Percentiles rank a stretch among this genome's conserved stretches.
Conservation (phyloP, 805 yeast genomes). For the Yamadazyma akitaensis region DNA sequence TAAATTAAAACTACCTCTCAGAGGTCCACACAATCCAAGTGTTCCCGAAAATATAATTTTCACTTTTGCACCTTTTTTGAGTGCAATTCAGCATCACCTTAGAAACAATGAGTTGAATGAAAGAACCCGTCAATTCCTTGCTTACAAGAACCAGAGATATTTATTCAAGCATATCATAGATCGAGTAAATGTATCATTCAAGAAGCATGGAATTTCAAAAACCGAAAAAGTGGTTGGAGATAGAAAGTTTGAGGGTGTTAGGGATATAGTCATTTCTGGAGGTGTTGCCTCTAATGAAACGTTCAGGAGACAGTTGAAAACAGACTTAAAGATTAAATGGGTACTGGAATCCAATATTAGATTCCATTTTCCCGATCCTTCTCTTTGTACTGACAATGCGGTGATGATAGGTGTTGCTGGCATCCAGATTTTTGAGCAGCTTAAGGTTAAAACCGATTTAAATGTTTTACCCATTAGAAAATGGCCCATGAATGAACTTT, state of each 20-base stretch:
- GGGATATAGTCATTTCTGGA: conserved; percentile 78
- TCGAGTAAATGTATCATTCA: conserved; percentile 53
- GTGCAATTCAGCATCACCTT: conserved; percentile 43
- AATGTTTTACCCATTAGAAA: conserved; percentile 64
- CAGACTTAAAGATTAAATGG: conserved; percentile 27
- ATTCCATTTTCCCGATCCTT: conserved; percentile 65
- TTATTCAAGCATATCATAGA: conserved; percentile 71
- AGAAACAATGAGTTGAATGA: conserved; percentile 7
- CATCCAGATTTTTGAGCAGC: conserved; percentile 70
- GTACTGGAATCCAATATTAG: conserved; percentile 14
- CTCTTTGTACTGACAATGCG: conserved; percentile 90
- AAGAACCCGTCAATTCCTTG: conserved; percentile 44
- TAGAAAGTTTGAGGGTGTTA: conserved; percentile 40
- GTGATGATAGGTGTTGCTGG: conserved; percentile 99
- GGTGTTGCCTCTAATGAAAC: conserved; percentile 83
- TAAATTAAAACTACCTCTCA: conserved; percentile 29
- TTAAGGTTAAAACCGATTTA: conserved; percentile 46
- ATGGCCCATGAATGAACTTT: conserved; percentile 72
- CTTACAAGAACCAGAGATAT: conserved; percentile 57
- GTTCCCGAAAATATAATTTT: conserved; percentile 40
- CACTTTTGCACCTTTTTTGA: conserved; percentile 75
- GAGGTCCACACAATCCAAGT: conserved; percentile 26
- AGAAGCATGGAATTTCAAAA: conserved; percentile 26
- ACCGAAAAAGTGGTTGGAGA: conserved; percentile 19
- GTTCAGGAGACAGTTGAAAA: conserved; percentile 48